These are phyloP conservation scores for Apiospora saccharicola DNA, from an alignment of 2,329 filamentous ascomycete species.

Conservation along the genomic window DNA sequence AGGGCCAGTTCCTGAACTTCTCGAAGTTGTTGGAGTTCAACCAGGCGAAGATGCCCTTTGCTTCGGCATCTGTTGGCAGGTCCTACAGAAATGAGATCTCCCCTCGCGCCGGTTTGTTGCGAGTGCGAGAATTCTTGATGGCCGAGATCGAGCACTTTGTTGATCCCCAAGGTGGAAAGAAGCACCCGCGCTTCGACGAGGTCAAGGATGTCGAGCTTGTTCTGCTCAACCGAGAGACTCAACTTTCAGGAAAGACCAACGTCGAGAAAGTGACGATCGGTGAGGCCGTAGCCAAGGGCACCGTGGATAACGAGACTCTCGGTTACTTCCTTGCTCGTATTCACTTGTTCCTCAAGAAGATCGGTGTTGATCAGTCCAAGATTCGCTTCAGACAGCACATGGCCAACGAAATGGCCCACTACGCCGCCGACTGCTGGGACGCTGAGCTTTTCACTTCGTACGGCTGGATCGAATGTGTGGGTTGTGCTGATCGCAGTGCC, in stretches of 20 bases:
- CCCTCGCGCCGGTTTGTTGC: constrained; percentile 85
- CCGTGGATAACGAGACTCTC: constrained; percentile 96
- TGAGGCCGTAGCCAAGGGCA: constrained; percentile 79
- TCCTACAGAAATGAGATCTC: constrained; percentile 99
- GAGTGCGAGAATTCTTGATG: constrained; percentile 98
- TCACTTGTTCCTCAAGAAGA: constrained; percentile 85
- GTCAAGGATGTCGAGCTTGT: constrained; percentile 84
- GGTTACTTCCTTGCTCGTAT: constrained; percentile 98
- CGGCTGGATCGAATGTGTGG: constrained; percentile 98
- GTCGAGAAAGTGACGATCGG: constrained; percentile 79
- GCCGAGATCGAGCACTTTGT: constrained; percentile 99
- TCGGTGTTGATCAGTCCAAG: constrained; percentile 87
- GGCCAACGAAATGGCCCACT: constrained; percentile 81
- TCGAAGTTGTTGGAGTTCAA: constrained; percentile 86
- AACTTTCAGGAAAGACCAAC: constrained; percentile 84
- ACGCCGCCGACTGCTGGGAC: constrained; percentile 97
- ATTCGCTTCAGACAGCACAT: constrained; percentile 98
- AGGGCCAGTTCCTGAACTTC: constrained; percentile 98
- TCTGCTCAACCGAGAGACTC: constrained; percentile 84
- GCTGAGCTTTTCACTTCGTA: constrained; percentile 90
- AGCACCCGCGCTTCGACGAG: constrained; percentile 86
- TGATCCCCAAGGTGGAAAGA: constrained; percentile 93
- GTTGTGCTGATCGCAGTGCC: constrained; percentile 93
- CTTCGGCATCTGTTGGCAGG: constrained; percentile 95
- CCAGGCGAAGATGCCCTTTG: constrained; percentile 93